Conservation (phyloP, 2,329 filamentous ascomycete genomes). For the Chrysoporthe deuterocubensis region DNA sequence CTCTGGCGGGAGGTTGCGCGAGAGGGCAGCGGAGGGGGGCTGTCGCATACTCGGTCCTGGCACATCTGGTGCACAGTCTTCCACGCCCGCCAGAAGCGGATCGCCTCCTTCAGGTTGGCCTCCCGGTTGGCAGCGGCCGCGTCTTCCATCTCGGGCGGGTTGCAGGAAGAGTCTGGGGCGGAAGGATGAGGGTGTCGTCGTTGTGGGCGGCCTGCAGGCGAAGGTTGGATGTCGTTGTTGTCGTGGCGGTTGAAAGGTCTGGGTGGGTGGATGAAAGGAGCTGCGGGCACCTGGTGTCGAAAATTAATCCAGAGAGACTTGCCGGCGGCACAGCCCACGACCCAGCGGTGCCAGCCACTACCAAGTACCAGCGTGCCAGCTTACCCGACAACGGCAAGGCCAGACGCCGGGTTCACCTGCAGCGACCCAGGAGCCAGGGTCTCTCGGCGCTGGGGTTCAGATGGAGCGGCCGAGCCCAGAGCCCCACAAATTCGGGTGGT, state of each 20-base stretch:
- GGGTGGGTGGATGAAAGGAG: neutral
- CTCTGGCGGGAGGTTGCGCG: conserved; percentile 21
- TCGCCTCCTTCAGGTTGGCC: conserved; percentile 56
- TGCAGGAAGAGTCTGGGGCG: neutral
- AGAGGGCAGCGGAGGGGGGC: conserved; percentile 18
- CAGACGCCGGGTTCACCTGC: neutral
- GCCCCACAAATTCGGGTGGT: conserved; percentile 1
- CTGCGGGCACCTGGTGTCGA: neutral
- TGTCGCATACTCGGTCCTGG: conserved; percentile 73
- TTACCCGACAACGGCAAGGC: neutral
- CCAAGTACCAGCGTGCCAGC: neutral
- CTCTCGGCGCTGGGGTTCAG: neutral
- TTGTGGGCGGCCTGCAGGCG: neutral
- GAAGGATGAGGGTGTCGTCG: neutral
- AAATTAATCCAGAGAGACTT: conserved; percentile 14
- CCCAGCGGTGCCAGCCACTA: neutral
- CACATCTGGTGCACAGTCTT: conserved; percentile 96
- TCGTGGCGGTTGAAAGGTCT: neutral
- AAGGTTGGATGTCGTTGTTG: neutral
- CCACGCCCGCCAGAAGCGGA: conserved; percentile 90
- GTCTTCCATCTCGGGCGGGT: conserved; percentile 46
- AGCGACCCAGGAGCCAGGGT: neutral
- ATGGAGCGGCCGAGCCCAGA: neutral
- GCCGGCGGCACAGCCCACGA: neutral
- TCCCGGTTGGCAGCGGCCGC: conserved; percentile 42